A percentile compares a stretch with the other conserved stretches of the same genome.
Conservation (phyloP, 129 eudicot species). For the Artemisia argyi region DNA sequence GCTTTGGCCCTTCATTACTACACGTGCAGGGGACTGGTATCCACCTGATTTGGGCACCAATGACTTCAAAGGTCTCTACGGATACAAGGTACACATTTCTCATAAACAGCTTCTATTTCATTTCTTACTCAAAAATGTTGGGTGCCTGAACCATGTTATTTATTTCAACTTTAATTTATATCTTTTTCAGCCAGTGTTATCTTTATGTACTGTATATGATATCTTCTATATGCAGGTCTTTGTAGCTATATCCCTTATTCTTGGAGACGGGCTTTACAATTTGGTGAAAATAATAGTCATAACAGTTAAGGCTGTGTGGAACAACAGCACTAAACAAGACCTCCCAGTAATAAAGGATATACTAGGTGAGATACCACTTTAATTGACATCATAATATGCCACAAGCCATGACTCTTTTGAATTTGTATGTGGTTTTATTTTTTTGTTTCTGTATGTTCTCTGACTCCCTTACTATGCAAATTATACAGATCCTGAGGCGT, state of each 20-base stretch:
- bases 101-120: neutral
- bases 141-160: neutral
- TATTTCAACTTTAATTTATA: neutral
- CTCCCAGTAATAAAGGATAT: conserved; percentile 53
- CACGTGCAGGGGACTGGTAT: conserved; percentile 84
- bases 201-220: neutral
- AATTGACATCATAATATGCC: neutral
- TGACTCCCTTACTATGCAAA: neutral
- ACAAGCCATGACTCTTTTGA: no score
- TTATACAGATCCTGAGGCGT: conserved; percentile 45
- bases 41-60: conserved; percentile 77
- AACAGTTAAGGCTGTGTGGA: conserved; percentile 52
- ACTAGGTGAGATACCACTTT: conserved; percentile 36
- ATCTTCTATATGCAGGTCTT: conserved; percentile 54
- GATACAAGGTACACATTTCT: conserved; percentile 64
- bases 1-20: conserved; percentile 84
- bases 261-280: conserved; percentile 89
- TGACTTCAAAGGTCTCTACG: conserved; percentile 94
- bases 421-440: neutral
- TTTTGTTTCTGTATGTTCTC: neutral
- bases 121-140: neutral
- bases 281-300: conserved; percentile 65
- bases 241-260: conserved; percentile 73
- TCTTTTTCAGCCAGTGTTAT: neutral
- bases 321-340: conserved; percentile 36